Evolutionary conservation across 306 rosid species (phyloP).

Genomic region (Medicago arabica): DNA sequence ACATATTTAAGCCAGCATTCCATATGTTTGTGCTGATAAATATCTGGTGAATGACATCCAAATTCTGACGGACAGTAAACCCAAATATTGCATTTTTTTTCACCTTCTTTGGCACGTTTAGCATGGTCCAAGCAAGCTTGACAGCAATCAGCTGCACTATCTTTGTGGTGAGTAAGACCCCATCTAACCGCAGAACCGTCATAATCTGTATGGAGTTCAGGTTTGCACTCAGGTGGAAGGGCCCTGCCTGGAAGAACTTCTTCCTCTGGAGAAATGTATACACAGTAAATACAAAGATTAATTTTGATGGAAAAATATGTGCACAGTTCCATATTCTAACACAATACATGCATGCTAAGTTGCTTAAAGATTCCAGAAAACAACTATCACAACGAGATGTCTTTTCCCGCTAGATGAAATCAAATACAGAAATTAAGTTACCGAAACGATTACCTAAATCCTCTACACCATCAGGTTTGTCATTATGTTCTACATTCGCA

Average conservation of each 20-base stretch:
- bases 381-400: neutral
- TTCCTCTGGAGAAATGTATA: slow-evolving; percentile 59
- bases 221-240: slow-evolving; percentile 72
- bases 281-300: slow-evolving; percentile 38
- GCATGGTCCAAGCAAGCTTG: slow-evolving; percentile 97
- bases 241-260: slow-evolving; percentile 88
- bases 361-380: slow-evolving; percentile 15
- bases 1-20: slow-evolving; percentile 99
- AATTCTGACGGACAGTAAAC: slow-evolving; percentile 91
- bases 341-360: slow-evolving; percentile 25
- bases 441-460: slow-evolving; percentile 64
- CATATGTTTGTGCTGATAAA: slow-evolving; percentile 78
- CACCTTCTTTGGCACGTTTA: slow-evolving; percentile 69
- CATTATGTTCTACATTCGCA: slow-evolving; percentile 63
- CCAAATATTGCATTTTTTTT: slow-evolving; percentile 88
- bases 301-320: slow-evolving; percentile 19
- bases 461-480: slow-evolving; percentile 71
- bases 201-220: slow-evolving; percentile 88
- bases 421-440: neutral
- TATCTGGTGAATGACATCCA: slow-evolving; percentile 95
- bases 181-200: slow-evolving; percentile 89
- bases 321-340: slow-evolving; percentile 31
- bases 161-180: slow-evolving; percentile 97
- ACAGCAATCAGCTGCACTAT: slow-evolving; percentile 98
- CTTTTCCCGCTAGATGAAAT: neutral